Evolutionary conservation across 1,284 basidiomycete genomes (phyloP), one percentile per base, ranked within the genome.

Genomic region (Peniophora sp.): DNA sequence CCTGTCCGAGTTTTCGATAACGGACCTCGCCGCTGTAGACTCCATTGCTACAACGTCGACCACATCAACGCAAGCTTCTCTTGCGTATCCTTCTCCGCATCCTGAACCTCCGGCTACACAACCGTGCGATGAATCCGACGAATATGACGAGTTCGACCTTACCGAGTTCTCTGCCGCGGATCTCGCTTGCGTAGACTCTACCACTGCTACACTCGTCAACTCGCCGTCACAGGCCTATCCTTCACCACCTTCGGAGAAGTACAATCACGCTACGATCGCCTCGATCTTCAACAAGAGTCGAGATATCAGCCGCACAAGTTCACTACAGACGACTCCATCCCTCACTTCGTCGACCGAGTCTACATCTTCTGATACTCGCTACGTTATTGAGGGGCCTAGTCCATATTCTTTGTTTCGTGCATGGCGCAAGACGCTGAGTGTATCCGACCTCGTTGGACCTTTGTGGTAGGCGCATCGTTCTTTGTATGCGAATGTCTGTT

Each of bases 81-180:
- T n/a, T n/a, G n/a, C n/a, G n/a, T n/a, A n/a, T n/a, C n/a, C n/a
- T n/a, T n/a, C n/a, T n/a, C n/a, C n/a, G n/a, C n/a, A n/a, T n/a
- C n/a, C n/a, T n/a, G n/a, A n/a, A n/a, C n/a, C n/a, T n/a, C n/a
- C n/a, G n/a, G n/a, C n/a, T n/a, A n/a, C n/a, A n/a, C n/a, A n/a
- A n/a, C n/a, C n/a, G n/a, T n/a, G n/a, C n/a, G n/a, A n/a, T n/a
- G n/a, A n/a, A n/a, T n/a, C n/a, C 27, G 27, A 32, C 27, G 27
- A 32, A 32, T 32, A 32, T 12, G 27, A 32, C 27, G 66, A 68
- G 51, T 76, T 78, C 58, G 74, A 84, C 49, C 62, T 79, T 52
- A 70, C 76, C 1, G 77, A 77, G 50, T 79, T 85, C 56, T 79
- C 81, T 1, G 70, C 72, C 25, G 72, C 78, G 27, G 82, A 87